phyloP scores from a whole-genome alignment of 1,139 yeast species.

The Lodderomyces theae region DNA sequence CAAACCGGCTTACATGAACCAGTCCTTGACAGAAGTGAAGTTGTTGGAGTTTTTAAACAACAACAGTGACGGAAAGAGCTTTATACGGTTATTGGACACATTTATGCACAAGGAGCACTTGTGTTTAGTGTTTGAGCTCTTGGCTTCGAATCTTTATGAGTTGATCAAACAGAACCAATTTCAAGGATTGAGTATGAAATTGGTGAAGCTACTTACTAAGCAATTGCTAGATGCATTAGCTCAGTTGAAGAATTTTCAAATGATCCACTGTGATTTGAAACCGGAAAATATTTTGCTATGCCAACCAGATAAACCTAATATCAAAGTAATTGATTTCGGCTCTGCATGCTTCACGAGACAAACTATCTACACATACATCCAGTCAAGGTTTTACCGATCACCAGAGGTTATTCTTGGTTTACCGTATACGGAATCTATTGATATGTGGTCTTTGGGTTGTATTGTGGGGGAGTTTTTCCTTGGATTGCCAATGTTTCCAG shows the following conservation, averaged over 20 bases:
- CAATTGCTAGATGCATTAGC: slow-evolving; percentile 81
- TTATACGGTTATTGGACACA: slow-evolving; percentile 78
- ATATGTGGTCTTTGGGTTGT: slow-evolving; percentile 98
- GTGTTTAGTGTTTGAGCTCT: slow-evolving; percentile 86
- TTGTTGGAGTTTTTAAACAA: slow-evolving; percentile 78
- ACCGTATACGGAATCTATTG: slow-evolving; percentile 88
- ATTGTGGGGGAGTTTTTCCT: slow-evolving; percentile 89
- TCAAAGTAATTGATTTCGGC: slow-evolving; percentile 95
- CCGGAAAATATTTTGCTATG: slow-evolving; percentile 90
- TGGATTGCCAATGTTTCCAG: slow-evolving; percentile 94
- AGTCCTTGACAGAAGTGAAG: slow-evolving; percentile 86
- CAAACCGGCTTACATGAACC: slow-evolving; percentile 87
- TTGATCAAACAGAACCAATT: slow-evolving; percentile 90
- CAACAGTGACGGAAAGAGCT: slow-evolving; percentile 71
- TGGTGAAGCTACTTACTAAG: slow-evolving; percentile 73
- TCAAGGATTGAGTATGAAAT: slow-evolving; percentile 79
- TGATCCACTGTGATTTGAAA: slow-evolving; percentile 94
- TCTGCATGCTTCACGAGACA: slow-evolving; percentile 92
- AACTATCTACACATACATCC: slow-evolving; percentile 89
- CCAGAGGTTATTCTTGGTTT: slow-evolving; percentile 94
- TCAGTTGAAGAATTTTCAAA: slow-evolving; percentile 75
- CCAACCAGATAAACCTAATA: slow-evolving; percentile 79
- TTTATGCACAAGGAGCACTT: slow-evolving; percentile 91
- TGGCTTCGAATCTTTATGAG: slow-evolving; percentile 87
- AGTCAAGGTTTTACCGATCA: slow-evolving; percentile 90